phyloP scores from a whole-genome alignment of 768 basidiomycete genomes.

The Cyclocybe cylindracea region DNA sequence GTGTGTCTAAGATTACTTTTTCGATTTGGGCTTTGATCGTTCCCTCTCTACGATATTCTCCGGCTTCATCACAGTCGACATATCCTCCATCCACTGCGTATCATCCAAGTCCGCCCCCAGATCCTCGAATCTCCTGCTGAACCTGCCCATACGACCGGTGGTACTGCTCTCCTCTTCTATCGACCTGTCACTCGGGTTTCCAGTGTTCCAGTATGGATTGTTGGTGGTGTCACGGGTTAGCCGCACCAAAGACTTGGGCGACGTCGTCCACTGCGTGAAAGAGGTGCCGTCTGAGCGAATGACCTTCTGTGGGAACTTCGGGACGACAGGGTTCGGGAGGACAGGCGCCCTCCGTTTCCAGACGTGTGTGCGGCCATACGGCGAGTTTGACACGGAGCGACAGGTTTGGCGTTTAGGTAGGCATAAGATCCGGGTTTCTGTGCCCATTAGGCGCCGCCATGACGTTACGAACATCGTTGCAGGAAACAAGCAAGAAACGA shows the following conservation, averaged over 20 bases:
- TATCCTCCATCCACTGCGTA: constrained; percentile 26
- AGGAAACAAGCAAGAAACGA: too few species aligned
- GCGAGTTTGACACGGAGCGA: constrained; percentile 61
- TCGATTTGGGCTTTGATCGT: constrained; percentile 14
- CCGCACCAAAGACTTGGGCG: constrained; percentile 73
- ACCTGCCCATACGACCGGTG: constrained; percentile 79
- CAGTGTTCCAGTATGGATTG: constrained; percentile 84
- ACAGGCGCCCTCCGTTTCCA: constrained; percentile 67
- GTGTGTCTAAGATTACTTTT: constrained; percentile 10
- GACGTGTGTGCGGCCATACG: constrained; percentile 84
- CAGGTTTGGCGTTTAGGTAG: constrained; percentile 1
- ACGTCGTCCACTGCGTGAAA: constrained; percentile 87
- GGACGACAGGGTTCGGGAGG: constrained; percentile 82
- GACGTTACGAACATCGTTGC: too few species aligned
- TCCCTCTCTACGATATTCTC: constrained; percentile 19
- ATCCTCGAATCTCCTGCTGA: constrained; percentile 69
- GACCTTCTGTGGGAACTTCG: constrained; percentile 84
- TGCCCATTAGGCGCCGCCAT: too few species aligned
- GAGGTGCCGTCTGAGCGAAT: constrained; percentile 88
- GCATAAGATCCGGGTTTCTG: too few species aligned
- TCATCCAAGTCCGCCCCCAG: constrained; percentile 23
- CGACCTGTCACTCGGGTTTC: constrained; percentile 48
- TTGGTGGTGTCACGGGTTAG: constrained; percentile 89
- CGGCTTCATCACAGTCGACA: constrained; percentile 22
- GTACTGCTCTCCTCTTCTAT: constrained; percentile 71